phyloP scores from a whole-genome alignment of 1,284 basidiomycete genomes.

The Marasmius fiardii region DNA sequence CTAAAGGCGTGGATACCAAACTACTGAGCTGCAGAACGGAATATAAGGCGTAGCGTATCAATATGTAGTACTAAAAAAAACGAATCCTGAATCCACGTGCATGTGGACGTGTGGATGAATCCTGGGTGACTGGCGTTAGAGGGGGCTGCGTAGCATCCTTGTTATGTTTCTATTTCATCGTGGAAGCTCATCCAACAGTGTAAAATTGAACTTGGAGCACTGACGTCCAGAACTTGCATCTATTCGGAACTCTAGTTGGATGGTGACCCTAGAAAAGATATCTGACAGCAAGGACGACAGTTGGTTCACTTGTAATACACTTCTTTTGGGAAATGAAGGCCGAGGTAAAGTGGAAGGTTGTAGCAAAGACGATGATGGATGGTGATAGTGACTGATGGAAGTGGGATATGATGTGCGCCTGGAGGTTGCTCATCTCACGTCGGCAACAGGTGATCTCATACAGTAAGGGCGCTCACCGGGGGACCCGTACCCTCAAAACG shows the following conservation, averaged over 20 bases:
- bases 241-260: constrained; percentile 2
- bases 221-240: constrained; percentile 5
- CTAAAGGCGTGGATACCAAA: too few relatives aligned
- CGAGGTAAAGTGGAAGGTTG: constrained; percentile 12
- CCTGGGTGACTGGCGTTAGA: background rate
- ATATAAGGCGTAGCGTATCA: too few relatives aligned
- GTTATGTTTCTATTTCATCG: background rate
- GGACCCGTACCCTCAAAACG: too few relatives aligned
- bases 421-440: constrained; percentile 17
- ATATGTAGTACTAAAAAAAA: background rate
- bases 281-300: constrained; percentile 6
- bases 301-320: constrained; percentile 4
- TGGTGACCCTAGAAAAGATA: background rate
- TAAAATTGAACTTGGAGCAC: background rate
- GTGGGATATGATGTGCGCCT: constrained; percentile 14
- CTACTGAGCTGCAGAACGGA: too few relatives aligned
- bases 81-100: background rate
- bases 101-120: background rate
- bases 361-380: constrained; percentile 10
- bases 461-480: background rate
- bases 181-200: background rate
- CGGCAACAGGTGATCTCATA: constrained; percentile 5
- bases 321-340: constrained; percentile 4
- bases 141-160: background rate
- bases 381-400: constrained; percentile 23